Evolutionary conservation across 345 rosid genomes (phyloP).

Genomic region (Hypericum androsaemum): DNA sequence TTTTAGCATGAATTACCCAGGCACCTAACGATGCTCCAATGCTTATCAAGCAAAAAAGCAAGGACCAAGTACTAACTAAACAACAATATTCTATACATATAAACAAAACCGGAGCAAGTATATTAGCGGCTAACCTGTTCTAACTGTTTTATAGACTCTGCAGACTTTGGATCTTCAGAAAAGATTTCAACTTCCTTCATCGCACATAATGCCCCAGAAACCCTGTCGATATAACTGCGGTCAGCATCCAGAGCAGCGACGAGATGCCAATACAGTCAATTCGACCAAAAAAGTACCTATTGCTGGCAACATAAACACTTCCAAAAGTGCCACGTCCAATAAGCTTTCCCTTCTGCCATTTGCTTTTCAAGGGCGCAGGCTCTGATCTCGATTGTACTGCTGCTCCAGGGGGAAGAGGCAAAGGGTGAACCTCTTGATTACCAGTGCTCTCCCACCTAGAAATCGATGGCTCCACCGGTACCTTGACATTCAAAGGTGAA

Average conservation of each 20-base stretch:
- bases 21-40: no score
- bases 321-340: constrained; percentile 99
- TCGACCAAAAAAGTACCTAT: constrained; percentile 39
- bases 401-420: constrained; percentile 94
- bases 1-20: no score
- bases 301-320: constrained; percentile 87
- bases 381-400: constrained; percentile 39
- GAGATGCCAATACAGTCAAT: neutral
- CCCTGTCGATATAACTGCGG: constrained; percentile 33
- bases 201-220: constrained; percentile 93
- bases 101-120: constrained; percentile 5
- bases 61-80: neutral
- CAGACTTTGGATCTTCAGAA: constrained; percentile 89
- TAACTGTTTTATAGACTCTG: constrained; percentile 74
- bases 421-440: constrained; percentile 46
- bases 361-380: constrained; percentile 35
- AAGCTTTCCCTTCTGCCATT: constrained; percentile 93
- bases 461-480: constrained; percentile 30
- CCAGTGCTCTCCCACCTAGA: constrained; percentile 33
- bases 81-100: neutral
- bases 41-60: no score
- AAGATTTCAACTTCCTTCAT: constrained; percentile 91
- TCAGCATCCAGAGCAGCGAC: constrained; percentile 12
- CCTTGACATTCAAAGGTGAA: constrained; percentile 41
- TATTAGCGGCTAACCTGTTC: constrained; percentile 48